Base-by-base conservation (phyloP, 1,284 basidiomycete genomes). In the Ustilago loliicola region DNA sequence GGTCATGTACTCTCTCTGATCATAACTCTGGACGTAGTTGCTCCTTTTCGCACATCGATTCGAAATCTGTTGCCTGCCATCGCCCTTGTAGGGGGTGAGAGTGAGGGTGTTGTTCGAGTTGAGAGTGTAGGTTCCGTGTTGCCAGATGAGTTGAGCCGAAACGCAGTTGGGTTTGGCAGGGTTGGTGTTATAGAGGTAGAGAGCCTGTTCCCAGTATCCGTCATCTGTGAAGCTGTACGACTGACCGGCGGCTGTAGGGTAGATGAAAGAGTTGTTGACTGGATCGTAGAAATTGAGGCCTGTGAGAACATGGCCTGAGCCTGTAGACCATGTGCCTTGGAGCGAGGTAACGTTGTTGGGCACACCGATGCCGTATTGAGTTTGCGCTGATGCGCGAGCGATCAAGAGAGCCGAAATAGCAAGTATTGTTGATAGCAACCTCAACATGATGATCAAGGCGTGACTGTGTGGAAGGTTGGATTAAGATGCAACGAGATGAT, bases 191-290 rank as follows among this genome's bases (percentile, higher is more conserved):
- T 83, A 85, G n/a, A 70, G 36, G 65, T 81, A 81, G 3, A 72
- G 69, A 9, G 82, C 80, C 53, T 79, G 79, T 61, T 86, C 84
- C 76, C 83, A 85, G 59, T 60, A 76, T 5, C 82, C 82, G 21
- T 86, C 82, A 27, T 83, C 67, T 29, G 81, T 81, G 51, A 86
- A 86, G 54, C 81, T 83, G 73, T 84, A 85, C 27, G 82, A 82
- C 36, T 81, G 75, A 3, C 84, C 84, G 0, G 81, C 75, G 17
- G 80, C 72, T 19, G 50, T 25, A 1, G 84, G 83, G 25, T 81
- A 72, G 34, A 80, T 78, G 67, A 86, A 86, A 13, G 79, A 75
- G 57, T 81, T 79, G 56, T 72, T 77, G 64, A 76, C 72, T 1
- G 84, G 84, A 34, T 86, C 82, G 69, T 77, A 86, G 56, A 86